A percentile compares a stretch with the other conserved stretches of the same genome.
Evolutionary conservation across 2,329 filamentous ascomycete genomes (phyloP).

Genomic region (Xylaria sp.): DNA sequence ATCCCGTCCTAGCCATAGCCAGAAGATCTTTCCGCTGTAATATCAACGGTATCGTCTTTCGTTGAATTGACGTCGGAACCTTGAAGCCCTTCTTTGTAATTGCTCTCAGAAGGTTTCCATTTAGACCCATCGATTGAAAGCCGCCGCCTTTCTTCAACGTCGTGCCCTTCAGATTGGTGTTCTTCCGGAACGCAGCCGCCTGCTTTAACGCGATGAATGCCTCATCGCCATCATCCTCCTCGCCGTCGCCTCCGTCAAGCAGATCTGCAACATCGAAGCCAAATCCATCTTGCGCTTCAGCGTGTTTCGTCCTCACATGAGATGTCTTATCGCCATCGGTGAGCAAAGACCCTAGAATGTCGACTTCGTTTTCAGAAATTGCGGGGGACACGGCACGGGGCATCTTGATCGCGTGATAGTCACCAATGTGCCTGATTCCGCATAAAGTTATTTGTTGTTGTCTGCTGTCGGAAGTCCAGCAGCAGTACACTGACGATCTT

Average conservation of each 20-base stretch:
- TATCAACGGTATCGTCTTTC: constrained; percentile 92
- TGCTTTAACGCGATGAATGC: constrained; percentile 90
- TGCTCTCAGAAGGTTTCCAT: constrained; percentile 81
- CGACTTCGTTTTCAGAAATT: constrained; percentile 86
- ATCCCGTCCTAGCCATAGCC: constrained; percentile 98
- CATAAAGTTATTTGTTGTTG: not conserved
- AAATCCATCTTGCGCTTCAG: constrained; percentile 45
- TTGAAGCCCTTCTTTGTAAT: constrained; percentile 94
- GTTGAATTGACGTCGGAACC: constrained; percentile 95
- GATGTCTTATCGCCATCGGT: constrained; percentile 60
- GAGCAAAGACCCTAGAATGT: constrained; percentile 82
- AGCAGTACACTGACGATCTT: not conserved
- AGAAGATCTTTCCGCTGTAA: constrained; percentile 87
- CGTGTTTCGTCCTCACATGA: constrained; percentile 47
- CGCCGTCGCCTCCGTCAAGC: constrained; percentile 59
- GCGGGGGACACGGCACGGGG: constrained; percentile 78
- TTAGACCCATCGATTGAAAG: constrained; percentile 94
- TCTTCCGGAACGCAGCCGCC: constrained; percentile 85
- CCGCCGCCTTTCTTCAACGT: constrained; percentile 94
- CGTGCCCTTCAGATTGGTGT: constrained; percentile 79
- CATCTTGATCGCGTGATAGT: constrained; percentile 58
- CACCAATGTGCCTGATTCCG: not conserved
- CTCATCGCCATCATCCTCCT: constrained; percentile 73
- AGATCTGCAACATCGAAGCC: constrained; percentile 66
- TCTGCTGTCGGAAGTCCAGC: not conserved